Percentiles rank a stretch among this genome's conserved stretches.
phyloP scores from a whole-genome alignment of 345 rosid species.

The Punica granatum region DNA sequence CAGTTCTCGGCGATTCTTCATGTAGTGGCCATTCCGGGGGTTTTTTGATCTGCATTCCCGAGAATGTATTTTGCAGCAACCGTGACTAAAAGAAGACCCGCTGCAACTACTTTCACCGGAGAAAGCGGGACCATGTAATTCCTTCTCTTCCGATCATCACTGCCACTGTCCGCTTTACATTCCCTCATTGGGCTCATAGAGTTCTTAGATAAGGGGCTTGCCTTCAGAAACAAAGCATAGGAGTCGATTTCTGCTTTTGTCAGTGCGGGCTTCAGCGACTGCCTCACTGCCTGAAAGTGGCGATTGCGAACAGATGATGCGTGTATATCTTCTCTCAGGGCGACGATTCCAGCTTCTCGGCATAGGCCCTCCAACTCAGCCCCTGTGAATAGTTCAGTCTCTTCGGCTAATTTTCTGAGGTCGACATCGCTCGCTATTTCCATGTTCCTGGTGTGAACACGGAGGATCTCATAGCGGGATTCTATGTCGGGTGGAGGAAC shows the following conservation, averaged over 20 bases:
- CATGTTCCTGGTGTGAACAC: slow-evolving; percentile 78
- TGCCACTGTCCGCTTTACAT: neutral
- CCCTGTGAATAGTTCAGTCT: slow-evolving; percentile 78
- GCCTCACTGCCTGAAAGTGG: slow-evolving; percentile 61
- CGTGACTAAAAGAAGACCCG: neutral
- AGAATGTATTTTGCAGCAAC: neutral
- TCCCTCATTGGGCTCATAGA: neutral
- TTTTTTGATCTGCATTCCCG: neutral
- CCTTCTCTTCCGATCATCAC: neutral
- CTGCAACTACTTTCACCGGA: neutral
- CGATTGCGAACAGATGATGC: slow-evolving; percentile 47
- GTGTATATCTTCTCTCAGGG: slow-evolving; percentile 71
- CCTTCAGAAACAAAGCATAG: slow-evolving; percentile 56
- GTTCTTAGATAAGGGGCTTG: neutral
- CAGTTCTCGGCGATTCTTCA: neutral
- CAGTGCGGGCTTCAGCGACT: slow-evolving; percentile 68
- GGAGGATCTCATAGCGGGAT: slow-evolving; percentile 65
- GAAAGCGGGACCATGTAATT: neutral
- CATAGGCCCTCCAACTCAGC: slow-evolving; percentile 86
- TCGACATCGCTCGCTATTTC: slow-evolving; percentile 57
- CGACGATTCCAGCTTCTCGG: slow-evolving; percentile 74
- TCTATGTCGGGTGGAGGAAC: slow-evolving; percentile 82
- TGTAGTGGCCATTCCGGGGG: neutral
- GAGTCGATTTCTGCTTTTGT: slow-evolving; percentile 48
- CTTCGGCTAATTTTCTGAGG: slow-evolving; percentile 60